A percentile compares a stretch with the other conserved stretches of the same genome.
Conservation (phyloP, 805 yeast genomes). For the Saccharomycopsis sp. region DNA sequence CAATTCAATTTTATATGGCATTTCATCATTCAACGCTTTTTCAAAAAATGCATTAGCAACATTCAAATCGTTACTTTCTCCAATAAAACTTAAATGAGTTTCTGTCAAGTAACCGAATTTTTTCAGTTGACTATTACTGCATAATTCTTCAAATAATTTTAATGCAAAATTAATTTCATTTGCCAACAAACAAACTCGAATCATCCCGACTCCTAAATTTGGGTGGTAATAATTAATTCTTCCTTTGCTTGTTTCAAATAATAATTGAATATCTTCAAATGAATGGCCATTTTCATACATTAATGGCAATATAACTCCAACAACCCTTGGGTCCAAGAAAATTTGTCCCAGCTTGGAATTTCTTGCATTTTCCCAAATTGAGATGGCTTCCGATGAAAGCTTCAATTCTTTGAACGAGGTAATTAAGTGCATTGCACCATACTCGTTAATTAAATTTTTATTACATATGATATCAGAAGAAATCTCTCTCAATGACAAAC, state of each 20-base stretch:
- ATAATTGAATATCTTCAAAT: slow-evolving; percentile 52
- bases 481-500: slow-evolving; percentile 44
- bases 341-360: slow-evolving; percentile 33
- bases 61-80: slow-evolving; percentile 62
- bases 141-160: slow-evolving; percentile 52
- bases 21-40: slow-evolving; percentile 59
- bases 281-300: slow-evolving; percentile 54
- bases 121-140: slow-evolving; percentile 40
- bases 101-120: slow-evolving; percentile 54
- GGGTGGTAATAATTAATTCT: slow-evolving; percentile 30
- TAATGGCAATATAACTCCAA: slow-evolving; percentile 63
- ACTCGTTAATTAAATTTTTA: slow-evolving; percentile 38
- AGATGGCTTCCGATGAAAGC: slow-evolving; percentile 55
- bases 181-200: slow-evolving; percentile 61
- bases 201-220: slow-evolving; percentile 62
- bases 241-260: slow-evolving; percentile 42
- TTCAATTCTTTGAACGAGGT: slow-evolving; percentile 56
- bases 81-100: slow-evolving; percentile 73
- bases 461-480: slow-evolving; percentile 43
- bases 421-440: slow-evolving; percentile 50
- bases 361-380: slow-evolving; percentile 62
- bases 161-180: slow-evolving; percentile 62
- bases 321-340: slow-evolving; percentile 57
- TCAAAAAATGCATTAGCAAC: slow-evolving; percentile 71
- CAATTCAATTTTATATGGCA: slow-evolving; percentile 65